These are phyloP conservation scores for Fusarium xylarioides DNA, from an alignment of 2,329 filamentous ascomycete genomes.

Conservation along the genomic window DNA sequence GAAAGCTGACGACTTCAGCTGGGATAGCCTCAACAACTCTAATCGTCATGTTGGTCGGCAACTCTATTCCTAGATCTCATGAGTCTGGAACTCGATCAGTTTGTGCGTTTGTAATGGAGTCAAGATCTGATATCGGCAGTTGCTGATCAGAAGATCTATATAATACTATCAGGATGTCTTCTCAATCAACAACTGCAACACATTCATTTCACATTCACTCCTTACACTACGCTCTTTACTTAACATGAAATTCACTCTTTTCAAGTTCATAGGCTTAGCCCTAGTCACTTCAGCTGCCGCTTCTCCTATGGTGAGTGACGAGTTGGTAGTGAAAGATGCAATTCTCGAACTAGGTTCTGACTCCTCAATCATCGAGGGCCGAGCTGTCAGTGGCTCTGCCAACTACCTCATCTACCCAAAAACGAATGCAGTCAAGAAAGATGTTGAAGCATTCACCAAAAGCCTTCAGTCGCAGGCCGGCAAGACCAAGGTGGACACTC, in stretches of 20 bases:
- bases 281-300: no score
- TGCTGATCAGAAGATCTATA: not conserved
- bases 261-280: rapidly evolving
- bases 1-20: not conserved
- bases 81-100: not conserved
- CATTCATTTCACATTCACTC: not conserved
- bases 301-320: not conserved
- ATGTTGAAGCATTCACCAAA: not conserved
- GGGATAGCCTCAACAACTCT: not conserved
- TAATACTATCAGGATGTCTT: not conserved
- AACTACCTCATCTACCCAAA: not conserved
- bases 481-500: not conserved
- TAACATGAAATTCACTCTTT: not conserved
- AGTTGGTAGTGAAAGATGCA: not conserved
- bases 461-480: not conserved
- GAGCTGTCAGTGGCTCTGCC: not conserved
- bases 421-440: not conserved
- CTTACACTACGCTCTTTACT: not conserved
- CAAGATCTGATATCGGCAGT: not conserved
- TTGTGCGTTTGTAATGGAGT: not conserved
- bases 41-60: no score
- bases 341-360: not conserved
- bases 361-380: not conserved
- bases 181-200: not conserved
- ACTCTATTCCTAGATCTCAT: not conserved